These are phyloP conservation scores for Papiliotrema flavescens DNA, from an alignment of 1,284 basidiomycete species.

Conservation along the genomic window DNA sequence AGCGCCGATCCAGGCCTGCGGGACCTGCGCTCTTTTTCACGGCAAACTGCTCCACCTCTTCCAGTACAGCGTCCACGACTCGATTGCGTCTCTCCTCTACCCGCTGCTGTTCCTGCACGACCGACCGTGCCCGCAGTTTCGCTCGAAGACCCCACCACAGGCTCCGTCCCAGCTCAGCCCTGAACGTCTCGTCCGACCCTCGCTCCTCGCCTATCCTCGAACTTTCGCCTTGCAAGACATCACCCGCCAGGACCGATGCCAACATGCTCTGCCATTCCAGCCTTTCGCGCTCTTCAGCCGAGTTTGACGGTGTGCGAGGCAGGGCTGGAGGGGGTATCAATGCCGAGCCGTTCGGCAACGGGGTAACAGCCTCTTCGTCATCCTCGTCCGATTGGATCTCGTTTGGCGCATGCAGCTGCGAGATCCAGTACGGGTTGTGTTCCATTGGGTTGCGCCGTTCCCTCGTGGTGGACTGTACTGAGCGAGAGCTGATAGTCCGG, in stretches of 20 bases:
- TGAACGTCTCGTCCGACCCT: slow-evolving; percentile 62
- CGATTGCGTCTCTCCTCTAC: slow-evolving; percentile 78
- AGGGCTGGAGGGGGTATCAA: not conserved
- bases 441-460: not conserved
- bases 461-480: not conserved
- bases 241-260: slow-evolving; percentile 83
- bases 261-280: slow-evolving; percentile 81
- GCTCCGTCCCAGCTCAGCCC: slow-evolving; percentile 63
- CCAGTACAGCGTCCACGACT: slow-evolving; percentile 75
- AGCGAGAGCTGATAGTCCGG: not conserved
- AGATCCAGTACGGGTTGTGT: not conserved
- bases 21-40: slow-evolving; percentile 16
- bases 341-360: not conserved
- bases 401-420: not conserved
- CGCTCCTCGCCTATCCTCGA: slow-evolving; percentile 70
- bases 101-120: slow-evolving; percentile 75
- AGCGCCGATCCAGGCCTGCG: slow-evolving; percentile 3
- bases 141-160: slow-evolving; percentile 92
- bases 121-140: slow-evolving; percentile 70
- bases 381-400: slow-evolving; percentile 4
- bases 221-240: slow-evolving; percentile 90
- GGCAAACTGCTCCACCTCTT: slow-evolving; percentile 74
- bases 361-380: not conserved
- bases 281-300: slow-evolving; percentile 2
- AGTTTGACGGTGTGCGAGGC: slow-evolving; percentile 1